These are phyloP conservation scores for Planoprotostelium fungivorum DNA, from an alignment of 78 protist species.

Conservation along the genomic window DNA sequence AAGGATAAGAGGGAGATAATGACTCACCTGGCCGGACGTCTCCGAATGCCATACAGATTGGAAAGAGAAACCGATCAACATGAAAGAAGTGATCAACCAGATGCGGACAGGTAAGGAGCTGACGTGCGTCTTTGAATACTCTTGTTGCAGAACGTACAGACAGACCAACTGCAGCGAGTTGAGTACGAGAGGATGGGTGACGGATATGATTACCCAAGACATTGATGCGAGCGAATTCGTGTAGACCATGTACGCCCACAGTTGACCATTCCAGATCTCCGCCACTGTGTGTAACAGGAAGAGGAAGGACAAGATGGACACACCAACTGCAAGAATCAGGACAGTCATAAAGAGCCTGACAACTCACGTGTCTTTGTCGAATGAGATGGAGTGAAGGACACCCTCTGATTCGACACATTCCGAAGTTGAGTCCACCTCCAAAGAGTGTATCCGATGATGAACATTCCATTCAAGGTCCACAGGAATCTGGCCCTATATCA, in stretches of 20 bases:
- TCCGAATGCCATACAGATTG: not conserved
- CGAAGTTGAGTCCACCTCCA: not conserved
- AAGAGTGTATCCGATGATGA: not conserved
- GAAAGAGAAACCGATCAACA: not conserved
- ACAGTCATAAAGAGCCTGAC: not conserved
- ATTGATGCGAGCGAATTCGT: not conserved
- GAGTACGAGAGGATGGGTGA: not conserved
- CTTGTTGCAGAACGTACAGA: not conserved
- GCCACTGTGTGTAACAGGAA: not conserved
- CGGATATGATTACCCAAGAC: not conserved
- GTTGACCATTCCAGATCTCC: not conserved
- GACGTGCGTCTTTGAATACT: not conserved
- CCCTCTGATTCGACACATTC: not conserved
- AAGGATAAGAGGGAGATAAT: not conserved
- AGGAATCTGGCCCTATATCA: not conserved
- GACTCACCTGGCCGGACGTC: not conserved
- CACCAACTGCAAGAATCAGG: not conserved
- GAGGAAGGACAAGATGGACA: not conserved
- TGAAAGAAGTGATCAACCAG: not conserved
- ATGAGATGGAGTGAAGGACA: not conserved
- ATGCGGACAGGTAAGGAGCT: not conserved
- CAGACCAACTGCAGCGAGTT: not conserved
- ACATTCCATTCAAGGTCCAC: not conserved
- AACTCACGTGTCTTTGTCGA: not conserved
- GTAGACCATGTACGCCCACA: not conserved